Base-by-base conservation (phyloP, 2,329 filamentous ascomycete genomes). In the Nemania bipapillata region DNA sequence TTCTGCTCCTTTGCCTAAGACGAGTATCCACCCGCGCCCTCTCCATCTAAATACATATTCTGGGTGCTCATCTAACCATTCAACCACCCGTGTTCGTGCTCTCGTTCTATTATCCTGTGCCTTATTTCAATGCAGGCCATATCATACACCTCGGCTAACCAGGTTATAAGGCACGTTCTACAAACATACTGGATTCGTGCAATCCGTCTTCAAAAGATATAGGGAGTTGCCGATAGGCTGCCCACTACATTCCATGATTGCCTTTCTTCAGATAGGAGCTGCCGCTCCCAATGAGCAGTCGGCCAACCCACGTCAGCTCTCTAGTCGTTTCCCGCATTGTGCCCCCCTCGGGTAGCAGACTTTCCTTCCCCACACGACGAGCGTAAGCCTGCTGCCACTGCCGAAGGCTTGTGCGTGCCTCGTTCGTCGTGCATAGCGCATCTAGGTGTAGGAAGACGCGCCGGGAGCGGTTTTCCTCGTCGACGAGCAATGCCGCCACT, bases 331-430 rank as follows among this genome's bases (percentile, higher is more conserved):
- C 56, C 17, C 54, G 63, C 74, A 75, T 73, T 11, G 69, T 65
- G 12, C 73, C 72, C 6, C 81, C 81, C 1, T 73, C 66, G 0
- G 85, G 83, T 0, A 86, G 78, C 4, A 86, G 76, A 15, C 70
- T 71, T 1, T 80, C 76, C n/a, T 80, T 79, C 9, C 78, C 75
- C 52, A 74, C 70, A 3, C 74, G 79, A 7, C 82, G 80, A 30
- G 86, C 85, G 72, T 85, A 88, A 2, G 68, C 70, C 66, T 84
- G 79, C 75, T 86, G 86, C 82, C 85, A 89, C 3, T 76, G 72
- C 32, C 79, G 79, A 2, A 89, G 76, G 35, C 86, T 85, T 4
- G 77, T 73, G n/a, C 78, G 81, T 0, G 87, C 86, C 56, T 85
- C 84, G 1, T 73, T 73, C 0, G 84, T 87, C 8, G 75, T 74